Percentiles rank a stretch among this genome's conserved stretches.
Conservation (phyloP, 306 rosid genomes). For the Acacia confusa region DNA sequence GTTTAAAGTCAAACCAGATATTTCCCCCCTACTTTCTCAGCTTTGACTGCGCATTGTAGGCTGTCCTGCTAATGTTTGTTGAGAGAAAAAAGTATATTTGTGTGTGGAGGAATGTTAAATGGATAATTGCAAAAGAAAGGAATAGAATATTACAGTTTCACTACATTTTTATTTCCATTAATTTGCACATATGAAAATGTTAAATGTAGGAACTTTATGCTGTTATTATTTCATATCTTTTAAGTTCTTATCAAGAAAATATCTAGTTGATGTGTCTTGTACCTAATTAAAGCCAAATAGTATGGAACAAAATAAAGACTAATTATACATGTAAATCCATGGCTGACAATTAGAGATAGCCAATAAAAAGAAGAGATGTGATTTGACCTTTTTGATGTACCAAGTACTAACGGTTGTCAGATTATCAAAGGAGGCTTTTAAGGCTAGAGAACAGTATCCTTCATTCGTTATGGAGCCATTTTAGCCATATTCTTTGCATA, state of each 20-base stretch:
- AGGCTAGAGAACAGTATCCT: background rate
- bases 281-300: background rate
- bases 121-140: background rate
- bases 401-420: background rate
- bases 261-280: background rate
- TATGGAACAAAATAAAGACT: background rate
- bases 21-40: background rate
- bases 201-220: background rate
- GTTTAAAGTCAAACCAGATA: background rate
- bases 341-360: background rate
- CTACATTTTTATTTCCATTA: background rate
- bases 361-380: background rate
- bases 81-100: background rate
- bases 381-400: background rate
- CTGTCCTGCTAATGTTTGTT: background rate
- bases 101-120: background rate
- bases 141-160: background rate
- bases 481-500: background rate
- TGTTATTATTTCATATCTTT: background rate
- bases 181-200: background rate
- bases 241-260: background rate
- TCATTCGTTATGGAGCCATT: background rate
- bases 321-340: background rate
- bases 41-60: background rate
- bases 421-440: background rate